A percentile compares a stretch with the other conserved stretches of the same genome.
Evolutionary conservation across 768 basidiomycete species (phyloP).

Genomic region (Tylopilus rubrobrunneus): DNA sequence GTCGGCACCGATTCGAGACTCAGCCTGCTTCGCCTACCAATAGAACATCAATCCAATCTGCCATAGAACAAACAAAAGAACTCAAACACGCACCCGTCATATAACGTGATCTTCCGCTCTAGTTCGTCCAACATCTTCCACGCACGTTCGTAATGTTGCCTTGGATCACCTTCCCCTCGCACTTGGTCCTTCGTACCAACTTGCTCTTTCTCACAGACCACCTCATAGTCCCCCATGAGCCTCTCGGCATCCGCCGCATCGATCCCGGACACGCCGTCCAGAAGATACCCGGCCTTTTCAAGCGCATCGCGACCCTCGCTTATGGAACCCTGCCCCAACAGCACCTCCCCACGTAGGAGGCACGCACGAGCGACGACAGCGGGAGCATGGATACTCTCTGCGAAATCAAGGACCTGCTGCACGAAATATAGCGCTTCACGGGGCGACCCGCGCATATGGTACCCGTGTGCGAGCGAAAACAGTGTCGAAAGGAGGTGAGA

Average conservation of each 20-base stretch:
- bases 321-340: constrained; percentile 57
- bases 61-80: too few species aligned
- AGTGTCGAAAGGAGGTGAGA: constrained; percentile 66
- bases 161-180: constrained; percentile 39
- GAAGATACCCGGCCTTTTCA: constrained; percentile 42
- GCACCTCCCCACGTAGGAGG: constrained; percentile 64
- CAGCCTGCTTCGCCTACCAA: constrained; percentile 42
- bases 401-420: constrained; percentile 71
- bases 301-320: constrained; percentile 56
- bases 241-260: constrained; percentile 58
- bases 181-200: constrained; percentile 28
- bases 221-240: constrained; percentile 51
- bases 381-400: constrained; percentile 62
- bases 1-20: constrained; percentile 32
- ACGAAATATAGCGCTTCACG: constrained; percentile 85
- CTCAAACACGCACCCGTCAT: constrained; percentile 42
- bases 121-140: constrained; percentile 59
- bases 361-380: constrained; percentile 63
- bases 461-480: constrained; percentile 60
- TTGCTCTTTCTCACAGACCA: constrained; percentile 20
- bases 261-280: constrained; percentile 46
- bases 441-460: constrained; percentile 72
- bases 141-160: constrained; percentile 52
- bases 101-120: constrained; percentile 47
- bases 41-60: background rate